Conservation (phyloP, 2,329 filamentous ascomycete species). For the Ophiostoma sp. region DNA sequence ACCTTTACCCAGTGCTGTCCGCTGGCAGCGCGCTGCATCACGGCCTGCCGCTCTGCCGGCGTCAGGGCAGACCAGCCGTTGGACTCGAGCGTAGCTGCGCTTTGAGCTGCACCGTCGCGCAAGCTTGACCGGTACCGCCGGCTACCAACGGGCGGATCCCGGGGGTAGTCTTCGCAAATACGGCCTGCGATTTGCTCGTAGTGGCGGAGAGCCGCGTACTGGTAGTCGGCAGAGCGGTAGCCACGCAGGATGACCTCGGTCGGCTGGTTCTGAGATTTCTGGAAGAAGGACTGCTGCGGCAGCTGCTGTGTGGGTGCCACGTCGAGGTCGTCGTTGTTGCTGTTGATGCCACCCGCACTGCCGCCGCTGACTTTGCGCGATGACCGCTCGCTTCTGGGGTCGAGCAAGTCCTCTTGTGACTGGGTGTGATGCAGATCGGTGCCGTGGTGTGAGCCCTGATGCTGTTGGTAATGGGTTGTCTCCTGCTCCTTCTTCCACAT, state of each 20-base stretch:
- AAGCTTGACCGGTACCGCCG: slow-evolving; percentile 69
- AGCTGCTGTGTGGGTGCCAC: slow-evolving; percentile 27
- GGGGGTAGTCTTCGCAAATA: slow-evolving; percentile 90
- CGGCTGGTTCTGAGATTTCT: slow-evolving; percentile 37
- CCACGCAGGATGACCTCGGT: slow-evolving; percentile 82
- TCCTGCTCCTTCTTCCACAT: slow-evolving; percentile 50
- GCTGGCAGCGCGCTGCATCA: slow-evolving; percentile 68
- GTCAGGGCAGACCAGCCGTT: slow-evolving; percentile 58
- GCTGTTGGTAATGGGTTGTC: slow-evolving; percentile 18
- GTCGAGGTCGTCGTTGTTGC: slow-evolving; percentile 26
- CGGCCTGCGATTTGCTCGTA: slow-evolving; percentile 81
- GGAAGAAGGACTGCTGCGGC: slow-evolving; percentile 11
- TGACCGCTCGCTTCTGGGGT: slow-evolving; percentile 19
- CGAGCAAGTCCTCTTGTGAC: slow-evolving; percentile 25
- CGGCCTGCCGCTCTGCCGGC: slow-evolving; percentile 67
- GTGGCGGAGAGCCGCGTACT: slow-evolving; percentile 84
- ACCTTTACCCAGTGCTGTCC: slow-evolving; percentile 91
- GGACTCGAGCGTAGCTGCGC: slow-evolving; percentile 23
- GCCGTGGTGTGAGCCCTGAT: slow-evolving; percentile 20
- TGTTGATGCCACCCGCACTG: slow-evolving; percentile 18
- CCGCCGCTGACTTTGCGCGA: slow-evolving; percentile 29
- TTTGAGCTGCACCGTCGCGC: slow-evolving; percentile 63
- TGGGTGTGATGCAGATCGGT: slow-evolving; percentile 27
- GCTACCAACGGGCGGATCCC: slow-evolving; percentile 68
- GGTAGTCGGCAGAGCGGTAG: slow-evolving; percentile 58